Evolutionary conservation across 371 early-diverging fungal species (phyloP).

Genomic region (Smittium culicis): DNA sequence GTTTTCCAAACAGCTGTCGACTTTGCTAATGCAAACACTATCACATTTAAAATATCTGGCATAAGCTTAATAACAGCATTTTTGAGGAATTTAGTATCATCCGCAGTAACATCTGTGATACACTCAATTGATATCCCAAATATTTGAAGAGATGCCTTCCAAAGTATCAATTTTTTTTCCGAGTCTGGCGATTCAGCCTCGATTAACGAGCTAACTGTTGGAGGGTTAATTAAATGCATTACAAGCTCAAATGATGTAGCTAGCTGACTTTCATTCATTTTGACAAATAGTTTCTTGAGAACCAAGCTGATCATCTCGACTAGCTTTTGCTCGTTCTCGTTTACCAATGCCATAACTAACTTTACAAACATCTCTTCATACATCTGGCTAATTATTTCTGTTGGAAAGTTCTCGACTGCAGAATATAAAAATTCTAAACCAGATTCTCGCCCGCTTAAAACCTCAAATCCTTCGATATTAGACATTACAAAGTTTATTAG

Average conservation of each 20-base stretch:
- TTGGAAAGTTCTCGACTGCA: neutral
- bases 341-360: neutral
- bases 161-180: neutral
- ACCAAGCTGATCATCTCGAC: neutral
- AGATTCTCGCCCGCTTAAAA: neutral
- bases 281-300: neutral
- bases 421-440: neutral
- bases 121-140: neutral
- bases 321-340: neutral
- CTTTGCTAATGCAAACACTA: neutral
- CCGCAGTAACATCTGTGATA: neutral
- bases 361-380: slow-evolving; percentile 3
- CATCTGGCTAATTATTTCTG: neutral
- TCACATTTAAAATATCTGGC: neutral
- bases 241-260: neutral
- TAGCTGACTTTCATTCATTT: neutral
- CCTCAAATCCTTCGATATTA: neutral
- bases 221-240: neutral
- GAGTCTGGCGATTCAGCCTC: neutral
- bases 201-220: neutral
- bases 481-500: neutral
- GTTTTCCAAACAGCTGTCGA: neutral
- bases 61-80: neutral
- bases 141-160: slow-evolving; percentile 2
- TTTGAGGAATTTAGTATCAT: neutral